These are phyloP conservation scores for Sporobolomyces roseus DNA, from an alignment of 768 basidiomycete genomes.

Conservation along the genomic window DNA sequence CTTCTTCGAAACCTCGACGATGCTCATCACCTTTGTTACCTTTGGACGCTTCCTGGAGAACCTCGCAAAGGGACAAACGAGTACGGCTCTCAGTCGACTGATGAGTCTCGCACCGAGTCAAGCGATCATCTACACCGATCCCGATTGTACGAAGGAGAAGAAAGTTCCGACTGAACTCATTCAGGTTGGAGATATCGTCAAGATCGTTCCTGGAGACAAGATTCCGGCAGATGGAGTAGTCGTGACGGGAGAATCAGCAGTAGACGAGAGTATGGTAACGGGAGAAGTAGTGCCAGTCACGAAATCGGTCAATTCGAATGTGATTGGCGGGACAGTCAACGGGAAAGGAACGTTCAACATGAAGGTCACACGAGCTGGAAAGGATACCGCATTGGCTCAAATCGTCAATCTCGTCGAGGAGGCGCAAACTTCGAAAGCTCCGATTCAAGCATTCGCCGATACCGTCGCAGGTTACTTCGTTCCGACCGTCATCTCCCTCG, in stretches of 20 bases:
- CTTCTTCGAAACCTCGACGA: constrained; percentile 98
- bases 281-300: constrained; percentile 86
- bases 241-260: constrained; percentile 72
- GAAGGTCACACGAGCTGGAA: constrained; percentile 88
- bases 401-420: constrained; percentile 96
- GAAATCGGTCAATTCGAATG: constrained; percentile 75
- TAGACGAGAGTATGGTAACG: constrained; percentile 95
- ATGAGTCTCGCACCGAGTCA: constrained; percentile 93
- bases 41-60: constrained; percentile 95
- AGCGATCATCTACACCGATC: constrained; percentile 88
- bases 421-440: constrained; percentile 95
- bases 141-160: constrained; percentile 67
- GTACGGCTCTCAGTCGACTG: constrained; percentile 90
- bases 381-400: constrained; percentile 91
- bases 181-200: constrained; percentile 86
- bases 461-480: constrained; percentile 92
- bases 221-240: constrained; percentile 93
- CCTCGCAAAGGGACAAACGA: constrained; percentile 92
- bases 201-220: constrained; percentile 93
- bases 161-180: constrained; percentile 89
- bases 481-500: constrained; percentile 78
- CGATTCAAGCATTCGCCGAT: constrained; percentile 96
- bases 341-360: constrained; percentile 96
- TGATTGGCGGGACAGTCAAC: constrained; percentile 96
- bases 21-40: constrained; percentile 96